phyloP scores from a whole-genome alignment of 352 stramenopile genomes.

The Globisporangium emineosum region DNA sequence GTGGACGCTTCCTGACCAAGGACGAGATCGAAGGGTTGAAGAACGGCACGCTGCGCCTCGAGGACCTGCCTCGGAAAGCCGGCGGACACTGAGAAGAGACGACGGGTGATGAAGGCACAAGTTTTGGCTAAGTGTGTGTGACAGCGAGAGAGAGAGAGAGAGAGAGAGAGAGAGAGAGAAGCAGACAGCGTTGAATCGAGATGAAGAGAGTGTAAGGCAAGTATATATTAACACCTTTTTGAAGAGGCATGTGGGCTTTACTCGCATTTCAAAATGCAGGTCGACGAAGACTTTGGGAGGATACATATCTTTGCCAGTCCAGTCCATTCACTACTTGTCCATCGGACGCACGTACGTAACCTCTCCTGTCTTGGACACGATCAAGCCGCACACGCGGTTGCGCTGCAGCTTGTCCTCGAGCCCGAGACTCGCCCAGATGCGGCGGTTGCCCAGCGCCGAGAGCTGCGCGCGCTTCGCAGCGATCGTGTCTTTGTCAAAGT shows the following conservation, averaged over 20 bases:
- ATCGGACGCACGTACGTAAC: slow-evolving; percentile 63
- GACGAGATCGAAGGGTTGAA: slow-evolving; percentile 76
- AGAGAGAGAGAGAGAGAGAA: background rate
- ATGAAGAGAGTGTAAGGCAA: slow-evolving; percentile 2
- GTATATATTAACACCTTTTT: slow-evolving; percentile 9
- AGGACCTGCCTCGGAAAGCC: slow-evolving; percentile 53
- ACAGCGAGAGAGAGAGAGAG: slow-evolving; percentile 1
- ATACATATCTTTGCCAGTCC: too few species aligned
- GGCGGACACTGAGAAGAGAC: slow-evolving; percentile 9
- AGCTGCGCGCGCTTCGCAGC: slow-evolving; percentile 80
- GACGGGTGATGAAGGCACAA: background rate
- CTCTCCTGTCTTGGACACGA: slow-evolving; percentile 74
- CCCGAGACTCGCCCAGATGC: slow-evolving; percentile 84
- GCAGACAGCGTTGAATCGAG: background rate
- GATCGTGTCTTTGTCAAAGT: slow-evolving; percentile 76
- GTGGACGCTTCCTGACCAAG: slow-evolving; percentile 81
- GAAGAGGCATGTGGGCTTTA: background rate
- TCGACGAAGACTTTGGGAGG: background rate
- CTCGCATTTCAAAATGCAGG: background rate
- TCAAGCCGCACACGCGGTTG: slow-evolving; percentile 49
- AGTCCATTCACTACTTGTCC: slow-evolving; percentile 68
- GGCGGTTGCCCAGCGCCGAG: slow-evolving; percentile 63
- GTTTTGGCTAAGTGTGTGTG: background rate
- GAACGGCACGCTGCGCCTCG: slow-evolving; percentile 57
- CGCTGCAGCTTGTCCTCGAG: slow-evolving; percentile 72